Percentiles rank a stretch among this genome's conserved stretches.
Evolutionary conservation across 139 green algal species (phyloP).

Genomic region (Coccomyxa sp.): DNA sequence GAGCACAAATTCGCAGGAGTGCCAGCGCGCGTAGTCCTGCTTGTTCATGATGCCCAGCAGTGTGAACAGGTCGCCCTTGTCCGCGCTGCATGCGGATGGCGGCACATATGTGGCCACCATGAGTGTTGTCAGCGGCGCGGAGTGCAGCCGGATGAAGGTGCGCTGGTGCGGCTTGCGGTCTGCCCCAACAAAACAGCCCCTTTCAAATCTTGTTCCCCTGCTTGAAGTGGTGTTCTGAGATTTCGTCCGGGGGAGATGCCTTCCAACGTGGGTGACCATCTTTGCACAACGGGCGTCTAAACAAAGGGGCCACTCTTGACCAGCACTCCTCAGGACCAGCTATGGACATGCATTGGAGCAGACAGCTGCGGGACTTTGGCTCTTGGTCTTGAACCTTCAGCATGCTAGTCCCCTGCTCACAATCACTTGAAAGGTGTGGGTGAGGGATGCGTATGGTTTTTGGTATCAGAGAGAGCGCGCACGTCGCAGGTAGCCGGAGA

Average conservation of each 20-base stretch:
- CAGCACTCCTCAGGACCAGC: too few species aligned
- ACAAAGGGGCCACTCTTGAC: too few species aligned
- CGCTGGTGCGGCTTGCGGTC: neutral
- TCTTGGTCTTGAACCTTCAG: too few species aligned
- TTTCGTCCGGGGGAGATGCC: neutral
- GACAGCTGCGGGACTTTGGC: too few species aligned
- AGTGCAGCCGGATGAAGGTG: slow-evolving; percentile 1
- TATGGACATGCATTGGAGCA: too few species aligned
- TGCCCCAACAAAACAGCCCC: neutral
- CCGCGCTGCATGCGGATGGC: neutral
- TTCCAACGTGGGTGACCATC: neutral
- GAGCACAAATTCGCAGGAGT: slow-evolving; percentile 1
- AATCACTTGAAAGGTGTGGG: too few species aligned
- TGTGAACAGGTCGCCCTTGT: neutral
- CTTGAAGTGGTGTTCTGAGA: neutral
- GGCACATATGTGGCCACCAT: slow-evolving; percentile 4
- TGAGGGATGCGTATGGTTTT: neutral
- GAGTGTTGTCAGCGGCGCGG: neutral
- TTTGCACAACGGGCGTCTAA: neutral
- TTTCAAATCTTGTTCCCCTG: neutral
- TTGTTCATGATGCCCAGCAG: slow-evolving; percentile 11
- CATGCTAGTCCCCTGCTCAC: too few species aligned
- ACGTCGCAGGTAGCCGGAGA: neutral
- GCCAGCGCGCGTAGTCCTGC: slow-evolving; percentile 16
- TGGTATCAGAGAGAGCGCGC: neutral